These are phyloP conservation scores for Candida caryicola DNA, from an alignment of 805 yeast species.

Conservation along the genomic window DNA sequence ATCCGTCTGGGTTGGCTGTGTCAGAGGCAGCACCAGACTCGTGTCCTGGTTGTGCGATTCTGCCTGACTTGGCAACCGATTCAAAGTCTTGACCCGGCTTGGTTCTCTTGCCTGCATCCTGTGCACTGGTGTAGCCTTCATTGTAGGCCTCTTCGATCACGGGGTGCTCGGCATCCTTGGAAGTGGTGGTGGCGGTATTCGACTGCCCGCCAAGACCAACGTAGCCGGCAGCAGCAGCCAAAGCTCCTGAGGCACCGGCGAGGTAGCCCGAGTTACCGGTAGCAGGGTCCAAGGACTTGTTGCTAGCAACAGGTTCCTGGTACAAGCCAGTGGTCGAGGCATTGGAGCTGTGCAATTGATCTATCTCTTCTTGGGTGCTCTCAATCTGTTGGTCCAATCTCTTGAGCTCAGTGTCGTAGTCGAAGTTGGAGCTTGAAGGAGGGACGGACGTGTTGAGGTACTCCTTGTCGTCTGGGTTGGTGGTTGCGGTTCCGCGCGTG, in stretches of 20 bases:
- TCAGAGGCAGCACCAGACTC: background rate
- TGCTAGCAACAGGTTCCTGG: conserved; percentile 5
- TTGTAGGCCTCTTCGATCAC: conserved; percentile 16
- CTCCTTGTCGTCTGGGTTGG: conserved; percentile 1
- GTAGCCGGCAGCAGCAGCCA: conserved; percentile 15
- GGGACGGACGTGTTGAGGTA: conserved; percentile 5
- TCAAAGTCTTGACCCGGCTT: no score
- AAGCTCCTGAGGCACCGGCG: conserved; percentile 11
- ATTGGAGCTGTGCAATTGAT: conserved; percentile 7
- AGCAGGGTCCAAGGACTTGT: conserved; percentile 1
- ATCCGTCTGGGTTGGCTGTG: conserved; percentile 4
- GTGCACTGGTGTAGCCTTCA: conserved; percentile 1
- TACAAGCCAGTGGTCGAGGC: conserved; percentile 8
- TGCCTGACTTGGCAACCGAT: no score
- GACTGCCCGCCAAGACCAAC: conserved; percentile 8
- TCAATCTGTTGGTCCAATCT: conserved; percentile 24
- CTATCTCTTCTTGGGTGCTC: conserved; percentile 24
- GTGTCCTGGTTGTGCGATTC: no score
- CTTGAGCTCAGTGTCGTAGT: conserved; percentile 22
- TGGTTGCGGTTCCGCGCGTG: background rate
- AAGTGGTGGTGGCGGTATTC: background rate
- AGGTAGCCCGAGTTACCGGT: background rate
- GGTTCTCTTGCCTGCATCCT: background rate
- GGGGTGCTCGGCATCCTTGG: conserved; percentile 5
- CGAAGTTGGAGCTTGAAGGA: conserved; percentile 15